phyloP scores from a whole-genome alignment of 352 stramenopile genomes.

The Pythium dissotocum region DNA sequence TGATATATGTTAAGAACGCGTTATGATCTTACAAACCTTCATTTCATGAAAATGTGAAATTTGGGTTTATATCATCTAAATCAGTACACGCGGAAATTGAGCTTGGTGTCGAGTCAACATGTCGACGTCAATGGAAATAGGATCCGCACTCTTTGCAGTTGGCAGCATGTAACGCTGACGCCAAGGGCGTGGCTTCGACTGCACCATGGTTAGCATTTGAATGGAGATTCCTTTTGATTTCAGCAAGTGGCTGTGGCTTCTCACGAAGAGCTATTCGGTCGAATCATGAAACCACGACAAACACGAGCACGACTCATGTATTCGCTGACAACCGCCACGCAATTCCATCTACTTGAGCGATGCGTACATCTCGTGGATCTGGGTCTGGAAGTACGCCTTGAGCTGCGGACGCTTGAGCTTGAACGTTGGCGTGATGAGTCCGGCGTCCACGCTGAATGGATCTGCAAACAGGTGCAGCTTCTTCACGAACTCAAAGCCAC shows the following conservation, averaged over 20 bases:
- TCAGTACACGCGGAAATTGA: not conserved
- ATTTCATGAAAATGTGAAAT: not conserved
- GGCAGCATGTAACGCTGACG: not conserved
- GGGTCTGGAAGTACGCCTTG: constrained; percentile 45
- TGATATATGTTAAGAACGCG: not conserved
- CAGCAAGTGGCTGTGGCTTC: too few relatives aligned
- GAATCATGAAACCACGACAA: too few relatives aligned
- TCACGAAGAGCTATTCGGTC: too few relatives aligned
- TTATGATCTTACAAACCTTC: not conserved
- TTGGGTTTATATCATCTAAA: not conserved
- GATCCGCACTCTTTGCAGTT: not conserved
- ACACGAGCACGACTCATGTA: too few relatives aligned
- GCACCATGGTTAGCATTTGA: too few relatives aligned
- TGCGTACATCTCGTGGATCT: constrained; percentile 60
- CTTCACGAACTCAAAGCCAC: constrained; percentile 93
- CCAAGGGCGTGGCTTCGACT: too few relatives aligned
- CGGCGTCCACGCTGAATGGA: constrained; percentile 89
- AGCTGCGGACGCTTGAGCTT: constrained; percentile 93
- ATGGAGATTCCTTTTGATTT: too few relatives aligned
- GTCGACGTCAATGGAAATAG: not conserved
- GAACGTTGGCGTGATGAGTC: constrained; percentile 94
- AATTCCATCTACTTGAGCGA: constrained; percentile 15
- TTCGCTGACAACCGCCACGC: too few relatives aligned
- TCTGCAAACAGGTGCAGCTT: constrained; percentile 86
- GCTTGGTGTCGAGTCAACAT: not conserved